phyloP scores from a whole-genome alignment of 2,329 filamentous ascomycete genomes.

The Claviceps citrina region DNA sequence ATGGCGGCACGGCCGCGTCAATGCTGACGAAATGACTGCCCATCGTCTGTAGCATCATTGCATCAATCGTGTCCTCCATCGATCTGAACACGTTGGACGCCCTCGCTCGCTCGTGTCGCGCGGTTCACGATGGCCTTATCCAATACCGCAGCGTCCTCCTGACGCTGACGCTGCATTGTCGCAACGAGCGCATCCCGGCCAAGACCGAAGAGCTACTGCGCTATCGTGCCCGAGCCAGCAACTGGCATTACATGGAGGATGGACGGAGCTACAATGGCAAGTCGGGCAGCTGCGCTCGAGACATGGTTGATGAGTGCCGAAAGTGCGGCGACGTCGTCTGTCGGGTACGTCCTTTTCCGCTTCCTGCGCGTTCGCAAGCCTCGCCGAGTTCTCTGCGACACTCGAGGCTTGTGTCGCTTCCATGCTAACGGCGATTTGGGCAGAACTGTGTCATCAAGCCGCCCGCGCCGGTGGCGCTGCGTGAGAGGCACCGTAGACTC shows the following conservation, averaged over 20 bases:
- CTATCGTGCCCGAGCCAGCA: conserved; percentile 39
- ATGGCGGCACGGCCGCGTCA: background rate
- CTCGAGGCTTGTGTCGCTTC: background rate
- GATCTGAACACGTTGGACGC: conserved; percentile 80
- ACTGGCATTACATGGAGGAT: conserved; percentile 46
- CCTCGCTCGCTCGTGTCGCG: conserved; percentile 67
- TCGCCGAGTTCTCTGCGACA: background rate
- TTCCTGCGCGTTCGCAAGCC: background rate
- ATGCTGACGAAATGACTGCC: background rate
- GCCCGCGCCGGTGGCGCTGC: conserved; percentile 50
- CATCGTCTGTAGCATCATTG: conserved; percentile 51
- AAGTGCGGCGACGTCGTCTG: conserved; percentile 66
- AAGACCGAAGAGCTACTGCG: conserved; percentile 41
- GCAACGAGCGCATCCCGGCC: conserved; percentile 47
- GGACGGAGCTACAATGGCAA: conserved; percentile 45
- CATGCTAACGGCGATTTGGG: conserved; percentile 3
- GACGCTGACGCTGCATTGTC: conserved; percentile 62
- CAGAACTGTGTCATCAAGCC: conserved; percentile 87
- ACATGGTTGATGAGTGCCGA: conserved; percentile 73
- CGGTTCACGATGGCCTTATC: conserved; percentile 61
- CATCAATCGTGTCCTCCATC: conserved; percentile 58
- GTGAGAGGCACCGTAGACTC: conserved; percentile 64
- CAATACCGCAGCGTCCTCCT: conserved; percentile 64
- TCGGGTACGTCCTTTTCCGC: conserved; percentile 41
- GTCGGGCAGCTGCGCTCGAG: conserved; percentile 64